phyloP scores from a whole-genome alignment of 495 filamentous ascomycete genomes.

The Penicillium roqueforti region DNA sequence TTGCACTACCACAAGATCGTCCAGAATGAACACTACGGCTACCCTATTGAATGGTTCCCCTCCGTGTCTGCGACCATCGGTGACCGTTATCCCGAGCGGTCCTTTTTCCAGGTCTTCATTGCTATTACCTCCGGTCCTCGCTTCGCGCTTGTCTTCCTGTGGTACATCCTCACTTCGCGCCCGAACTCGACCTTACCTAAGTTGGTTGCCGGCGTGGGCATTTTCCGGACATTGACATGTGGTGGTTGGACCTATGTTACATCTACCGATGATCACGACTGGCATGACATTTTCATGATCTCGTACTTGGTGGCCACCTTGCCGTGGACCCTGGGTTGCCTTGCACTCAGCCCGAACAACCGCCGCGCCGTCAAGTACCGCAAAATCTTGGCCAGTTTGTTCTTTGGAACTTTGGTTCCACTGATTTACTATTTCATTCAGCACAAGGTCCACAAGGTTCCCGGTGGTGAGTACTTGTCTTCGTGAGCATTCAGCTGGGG shows the following conservation, averaged over 20 bases:
- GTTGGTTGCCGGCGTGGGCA: slow-evolving; percentile 70
- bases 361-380: slow-evolving; percentile 79
- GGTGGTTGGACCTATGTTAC: slow-evolving; percentile 99
- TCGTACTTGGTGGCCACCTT: slow-evolving; percentile 92
- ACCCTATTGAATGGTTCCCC: slow-evolving; percentile 98
- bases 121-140: slow-evolving; percentile 92
- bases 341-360: slow-evolving; percentile 85
- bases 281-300: slow-evolving; percentile 99
- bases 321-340: slow-evolving; percentile 91
- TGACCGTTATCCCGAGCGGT: slow-evolving; percentile 94
- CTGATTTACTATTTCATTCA: slow-evolving; percentile 98
- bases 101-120: slow-evolving; percentile 95
- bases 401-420: slow-evolving; percentile 88
- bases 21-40: slow-evolving; percentile 94
- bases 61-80: slow-evolving; percentile 99
- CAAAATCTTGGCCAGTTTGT: slow-evolving; percentile 75
- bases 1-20: slow-evolving; percentile 98
- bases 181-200: slow-evolving; percentile 73
- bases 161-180: slow-evolving; percentile 82
- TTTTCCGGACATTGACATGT: slow-evolving; percentile 89
- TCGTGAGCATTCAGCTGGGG: not conserved
- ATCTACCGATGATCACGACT: slow-evolving; percentile 95
- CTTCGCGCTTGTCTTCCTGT: slow-evolving; percentile 86
- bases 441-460: slow-evolving; percentile 91
- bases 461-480: slow-evolving; percentile 70